Evolutionary conservation across 2,329 filamentous ascomycete genomes (phyloP).

Genomic region (Zalaria sp.): DNA sequence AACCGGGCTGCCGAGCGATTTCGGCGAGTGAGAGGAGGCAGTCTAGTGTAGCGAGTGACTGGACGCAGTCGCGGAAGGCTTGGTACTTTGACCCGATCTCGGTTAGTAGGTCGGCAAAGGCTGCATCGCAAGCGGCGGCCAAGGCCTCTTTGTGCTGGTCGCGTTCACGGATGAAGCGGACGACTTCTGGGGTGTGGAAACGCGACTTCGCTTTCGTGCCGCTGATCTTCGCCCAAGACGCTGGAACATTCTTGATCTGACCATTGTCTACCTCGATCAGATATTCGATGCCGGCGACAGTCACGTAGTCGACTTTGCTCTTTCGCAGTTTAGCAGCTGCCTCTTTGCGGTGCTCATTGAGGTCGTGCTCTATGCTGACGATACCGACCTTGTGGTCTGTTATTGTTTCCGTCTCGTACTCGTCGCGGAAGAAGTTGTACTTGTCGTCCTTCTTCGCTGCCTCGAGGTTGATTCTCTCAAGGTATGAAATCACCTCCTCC

Average conservation of each 20-base stretch:
- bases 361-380: slow-evolving; percentile 77
- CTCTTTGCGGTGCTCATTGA: slow-evolving; percentile 59
- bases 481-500: slow-evolving; percentile 55
- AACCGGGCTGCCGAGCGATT: slow-evolving; percentile 75
- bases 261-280: slow-evolving; percentile 82
- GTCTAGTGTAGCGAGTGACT: slow-evolving; percentile 75
- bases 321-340: slow-evolving; percentile 61
- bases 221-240: slow-evolving; percentile 88
- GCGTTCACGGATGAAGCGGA: slow-evolving; percentile 68
- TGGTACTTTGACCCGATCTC: slow-evolving; percentile 78
- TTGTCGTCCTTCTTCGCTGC: slow-evolving; percentile 83
- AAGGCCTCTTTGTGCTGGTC: slow-evolving; percentile 93
- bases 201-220: slow-evolving; percentile 85
- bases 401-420: slow-evolving; percentile 78
- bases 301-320: slow-evolving; percentile 61
- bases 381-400: slow-evolving; percentile 86
- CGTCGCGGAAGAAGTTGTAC: slow-evolving; percentile 81
- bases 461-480: slow-evolving; percentile 73
- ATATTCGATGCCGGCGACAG: slow-evolving; percentile 83
- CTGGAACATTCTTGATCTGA: slow-evolving; percentile 74
- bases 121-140: slow-evolving; percentile 76
- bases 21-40: slow-evolving; percentile 76
- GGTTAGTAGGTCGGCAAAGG: slow-evolving; percentile 58
- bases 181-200: slow-evolving; percentile 87
- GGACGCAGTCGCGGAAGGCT: slow-evolving; percentile 73